phyloP scores from a whole-genome alignment of 78 protist genomes.

The Polysphondylium violaceum region DNA sequence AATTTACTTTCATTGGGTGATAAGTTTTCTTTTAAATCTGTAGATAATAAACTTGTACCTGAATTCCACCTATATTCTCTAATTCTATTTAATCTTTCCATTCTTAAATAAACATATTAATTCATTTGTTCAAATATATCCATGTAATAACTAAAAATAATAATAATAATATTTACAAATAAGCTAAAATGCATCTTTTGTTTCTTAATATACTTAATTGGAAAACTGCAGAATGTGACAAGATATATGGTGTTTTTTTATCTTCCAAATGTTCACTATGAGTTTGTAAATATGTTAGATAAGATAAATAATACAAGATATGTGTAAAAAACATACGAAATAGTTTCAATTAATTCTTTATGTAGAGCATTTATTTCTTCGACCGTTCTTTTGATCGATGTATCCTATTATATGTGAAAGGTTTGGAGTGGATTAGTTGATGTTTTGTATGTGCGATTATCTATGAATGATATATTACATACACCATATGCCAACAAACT shows the following conservation, averaged over 20 bases:
- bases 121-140: no score
- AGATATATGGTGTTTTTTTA: constrained; percentile 12
- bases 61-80: constrained; percentile 77
- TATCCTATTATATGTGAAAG: background rate
- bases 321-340: background rate
- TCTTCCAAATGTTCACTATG: constrained; percentile 31
- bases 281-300: background rate
- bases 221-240: constrained; percentile 23
- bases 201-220: constrained; percentile 11
- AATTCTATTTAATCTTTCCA: constrained; percentile 67
- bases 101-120: background rate
- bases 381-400: constrained; percentile 13
- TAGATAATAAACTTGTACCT: constrained; percentile 25
- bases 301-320: no score
- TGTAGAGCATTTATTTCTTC: constrained; percentile 53
- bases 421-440: background rate
- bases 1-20: constrained; percentile 45
- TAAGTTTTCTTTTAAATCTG: constrained; percentile 27
- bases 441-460: background rate
- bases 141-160: no score
- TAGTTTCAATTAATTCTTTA: constrained; percentile 5
- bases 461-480: background rate
- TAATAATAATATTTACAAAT: constrained; percentile 22
- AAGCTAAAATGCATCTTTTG: constrained; percentile 62
- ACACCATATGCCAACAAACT: constrained; percentile 50